Base-by-base conservation (phyloP, 139 green algal genomes). In the Chlamydomonas schloesseri region DNA sequence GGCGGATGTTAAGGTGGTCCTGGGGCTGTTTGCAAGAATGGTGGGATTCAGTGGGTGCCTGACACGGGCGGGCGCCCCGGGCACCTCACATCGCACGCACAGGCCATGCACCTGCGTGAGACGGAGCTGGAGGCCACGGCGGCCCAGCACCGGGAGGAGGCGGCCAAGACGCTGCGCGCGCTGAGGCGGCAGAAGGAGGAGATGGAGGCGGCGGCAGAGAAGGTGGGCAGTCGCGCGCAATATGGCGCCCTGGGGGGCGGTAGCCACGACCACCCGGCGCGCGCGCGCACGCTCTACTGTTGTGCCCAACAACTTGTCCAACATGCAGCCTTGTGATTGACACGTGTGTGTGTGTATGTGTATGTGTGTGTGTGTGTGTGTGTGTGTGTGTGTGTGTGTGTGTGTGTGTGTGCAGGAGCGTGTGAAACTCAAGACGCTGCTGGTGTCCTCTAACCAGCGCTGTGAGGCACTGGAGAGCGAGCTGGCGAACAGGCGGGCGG, bases 51-150 rank as follows among this genome's bases (percentile, higher is more conserved):
- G n/a, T n/a, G n/a, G n/a, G n/a, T n/a, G n/a, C n/a, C n/a, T n/a
- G n/a, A n/a, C n/a, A n/a, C n/a, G n/a, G n/a, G n/a, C n/a, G n/a
- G n/a, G n/a, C n/a, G n/a, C n/a, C n/a, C n/a, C n/a, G n/a, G n/a
- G n/a, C n/a, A n/a, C n/a, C 57, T 64, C 57, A 64, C n/a, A 20
- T 23, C 11, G 11, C 3, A 15, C 72, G 2, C 53, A 11, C 74
- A 88, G 71, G 72, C 58, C 23, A 88, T 88, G 83, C 36, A 34
- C 31, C 72, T 76, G 31, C 71, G 83, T 21, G 83, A 88, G 24
- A 28, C 71, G n/a, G 83, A 88, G 60, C 62, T 88, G 60, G 83
- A 88, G 62, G 83, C 74, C 21, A 31, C 60, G 46, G 73, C 65
- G 31, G 37, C 64, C 31, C 67, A 67, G 46, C 50, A 84, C 15